phyloP scores from a whole-genome alignment of 2,329 filamentous ascomycete species.

The Hypoxylon rubiginosum region DNA sequence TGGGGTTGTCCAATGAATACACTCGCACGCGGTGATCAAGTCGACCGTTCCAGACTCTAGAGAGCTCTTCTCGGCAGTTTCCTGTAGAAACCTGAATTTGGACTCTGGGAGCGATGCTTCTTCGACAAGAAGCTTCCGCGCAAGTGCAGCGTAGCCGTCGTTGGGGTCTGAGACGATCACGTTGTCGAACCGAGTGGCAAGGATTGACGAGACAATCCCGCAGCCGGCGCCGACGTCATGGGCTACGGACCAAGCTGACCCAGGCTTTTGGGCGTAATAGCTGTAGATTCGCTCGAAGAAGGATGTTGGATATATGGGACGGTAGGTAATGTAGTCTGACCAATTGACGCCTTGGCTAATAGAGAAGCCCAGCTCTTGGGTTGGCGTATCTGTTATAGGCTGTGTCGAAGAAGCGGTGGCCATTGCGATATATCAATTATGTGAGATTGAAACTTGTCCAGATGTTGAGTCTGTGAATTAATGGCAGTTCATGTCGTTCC shows the following conservation, averaged over 20 bases:
- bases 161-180: slow-evolving; percentile 50
- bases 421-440: background rate
- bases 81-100: slow-evolving; percentile 46
- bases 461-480: background rate
- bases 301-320: slow-evolving; percentile 34
- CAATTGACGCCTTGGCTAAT: slow-evolving; percentile 29
- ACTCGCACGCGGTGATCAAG: slow-evolving; percentile 44
- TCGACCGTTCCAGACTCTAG: slow-evolving; percentile 39
- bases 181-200: slow-evolving; percentile 32
- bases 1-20: slow-evolving; percentile 46
- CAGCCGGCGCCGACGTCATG: slow-evolving; percentile 41
- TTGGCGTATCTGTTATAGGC: background rate
- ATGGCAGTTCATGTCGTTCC: background rate
- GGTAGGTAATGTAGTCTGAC: slow-evolving; percentile 38
- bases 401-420: background rate
- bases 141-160: slow-evolving; percentile 42
- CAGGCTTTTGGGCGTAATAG: slow-evolving; percentile 33
- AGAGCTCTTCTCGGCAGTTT: slow-evolving; percentile 46
- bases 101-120: slow-evolving; percentile 32
- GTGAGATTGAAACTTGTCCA: background rate
- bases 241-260: slow-evolving; percentile 24
- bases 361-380: slow-evolving; percentile 26
- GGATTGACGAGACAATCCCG: slow-evolving; percentile 33
- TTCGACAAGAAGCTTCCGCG: slow-evolving; percentile 38
- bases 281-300: slow-evolving; percentile 41